phyloP scores from a whole-genome alignment of 768 basidiomycete species.

The Calvatia gigantea region DNA sequence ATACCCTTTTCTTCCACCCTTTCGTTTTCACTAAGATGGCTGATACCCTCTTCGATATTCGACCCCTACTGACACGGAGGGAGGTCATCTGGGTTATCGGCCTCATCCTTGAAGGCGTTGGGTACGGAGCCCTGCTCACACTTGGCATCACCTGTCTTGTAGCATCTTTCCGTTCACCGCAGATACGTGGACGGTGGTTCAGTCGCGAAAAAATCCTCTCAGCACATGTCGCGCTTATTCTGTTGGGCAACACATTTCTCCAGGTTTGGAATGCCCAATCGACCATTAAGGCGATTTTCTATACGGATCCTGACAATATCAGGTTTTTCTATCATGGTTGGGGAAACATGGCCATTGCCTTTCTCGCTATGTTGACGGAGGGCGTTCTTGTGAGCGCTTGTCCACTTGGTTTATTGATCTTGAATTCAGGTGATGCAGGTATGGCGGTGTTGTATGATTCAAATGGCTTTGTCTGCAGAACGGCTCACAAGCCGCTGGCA shows the following conservation, averaged over 20 bases:
- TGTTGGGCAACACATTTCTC: neutral
- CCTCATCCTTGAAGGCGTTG: neutral
- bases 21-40: neutral
- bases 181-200: neutral
- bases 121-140: neutral
- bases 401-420: too few species aligned
- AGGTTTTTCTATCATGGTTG: neutral
- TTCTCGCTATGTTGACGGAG: neutral
- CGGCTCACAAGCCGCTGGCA: neutral
- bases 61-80: neutral
- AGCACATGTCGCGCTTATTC: neutral
- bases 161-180: neutral
- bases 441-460: constrained; percentile 3
- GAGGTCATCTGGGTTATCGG: neutral
- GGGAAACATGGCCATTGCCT: neutral
- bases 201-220: neutral
- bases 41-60: neutral
- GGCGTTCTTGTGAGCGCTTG: neutral
- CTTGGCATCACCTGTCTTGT: too few species aligned
- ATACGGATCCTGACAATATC: neutral
- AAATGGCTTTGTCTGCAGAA: neutral
- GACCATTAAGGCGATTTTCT: neutral
- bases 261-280: neutral
- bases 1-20: neutral
- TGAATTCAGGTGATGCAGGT: neutral